Evolutionary conservation across 169 alveolate species (phyloP).

Genomic region (Eimeria sp.): DNA sequence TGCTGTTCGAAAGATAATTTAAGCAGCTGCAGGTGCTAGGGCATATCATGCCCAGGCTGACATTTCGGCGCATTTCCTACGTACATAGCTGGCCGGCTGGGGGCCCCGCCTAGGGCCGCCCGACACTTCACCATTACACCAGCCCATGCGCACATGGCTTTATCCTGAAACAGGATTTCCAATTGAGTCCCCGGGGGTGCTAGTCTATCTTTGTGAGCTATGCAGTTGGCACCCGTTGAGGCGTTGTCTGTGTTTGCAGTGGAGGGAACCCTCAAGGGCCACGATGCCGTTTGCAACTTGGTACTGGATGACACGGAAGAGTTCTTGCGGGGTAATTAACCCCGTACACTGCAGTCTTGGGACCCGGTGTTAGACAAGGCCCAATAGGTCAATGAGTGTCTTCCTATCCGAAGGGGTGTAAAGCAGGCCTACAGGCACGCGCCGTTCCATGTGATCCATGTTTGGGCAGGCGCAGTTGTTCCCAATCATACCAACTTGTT

Average conservation of each 20-base stretch:
- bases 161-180: not conserved
- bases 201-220: not conserved
- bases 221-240: not conserved
- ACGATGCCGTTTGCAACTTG: conserved; percentile 93
- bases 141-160: not conserved
- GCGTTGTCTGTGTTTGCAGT: conserved; percentile 84
- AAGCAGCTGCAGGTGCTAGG: not conserved
- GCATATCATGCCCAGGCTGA: not conserved
- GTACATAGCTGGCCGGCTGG: no score
- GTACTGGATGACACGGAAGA: conserved; percentile 95
- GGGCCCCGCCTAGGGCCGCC: not conserved
- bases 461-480: not conserved
- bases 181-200: not conserved
- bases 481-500: not conserved
- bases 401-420: not conserved
- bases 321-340: conserved; percentile 90
- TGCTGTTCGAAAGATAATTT: not conserved
- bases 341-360: not conserved
- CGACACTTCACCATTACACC: not conserved
- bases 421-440: not conserved
- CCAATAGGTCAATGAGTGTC: not conserved
- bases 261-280: conserved; percentile 94
- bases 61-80: no score
- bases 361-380: not conserved
- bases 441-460: not conserved